Evolutionary conservation across 495 filamentous ascomycete genomes (phyloP), one percentile per base, ranked within the genome.

Genomic region (Hypoxylon perforatum): DNA sequence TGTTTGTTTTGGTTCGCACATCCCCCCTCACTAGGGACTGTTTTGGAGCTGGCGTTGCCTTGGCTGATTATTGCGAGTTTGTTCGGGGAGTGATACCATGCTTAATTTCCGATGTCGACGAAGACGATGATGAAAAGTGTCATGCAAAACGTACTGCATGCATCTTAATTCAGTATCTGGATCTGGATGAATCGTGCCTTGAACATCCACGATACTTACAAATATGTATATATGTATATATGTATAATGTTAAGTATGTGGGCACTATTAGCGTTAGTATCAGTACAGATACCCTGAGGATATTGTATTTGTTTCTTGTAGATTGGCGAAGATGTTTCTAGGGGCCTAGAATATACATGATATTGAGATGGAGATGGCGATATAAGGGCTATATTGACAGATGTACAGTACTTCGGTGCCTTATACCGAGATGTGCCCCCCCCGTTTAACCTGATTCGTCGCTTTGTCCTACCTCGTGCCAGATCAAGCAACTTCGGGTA

Each of bases 391-490:
- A 28, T 28, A 28, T 23, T 9, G 2, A 21, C 36, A 5, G 2
- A 53, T 53, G 35, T 53, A 53, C 50, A 53, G 48, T 39, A 53
- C 35, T 22, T 51, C 4, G 2, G 11, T 14, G 14, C n/a, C 28
- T 10, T 28, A 38, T 10, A 14, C 22, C 18, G 12, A n/a, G 23
- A 46, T 46, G 18, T 22, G 25, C 25, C 10, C 38, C n/a, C 21
- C 44, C 36, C 12, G 28, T 36, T 56, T 69, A 57, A 57, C 66
- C 36, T 69, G 61, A 69, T 69, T 69, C 66, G 66, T 61, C 46
- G 56, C 56, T 69, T 69, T 69, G 66, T 69, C 61, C 61, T 69
- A 69, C 66, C 66, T 64, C 61, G 61, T 69, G 66, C 66, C 56
- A 69, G 60, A 69, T 64, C 57, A 61, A 69, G 66, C 56, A 69